Evolutionary conservation across 2,329 filamentous ascomycete species (phyloP), one percentile per base, ranked within the genome.

Genomic region (Exophiala lecanii-corni): DNA sequence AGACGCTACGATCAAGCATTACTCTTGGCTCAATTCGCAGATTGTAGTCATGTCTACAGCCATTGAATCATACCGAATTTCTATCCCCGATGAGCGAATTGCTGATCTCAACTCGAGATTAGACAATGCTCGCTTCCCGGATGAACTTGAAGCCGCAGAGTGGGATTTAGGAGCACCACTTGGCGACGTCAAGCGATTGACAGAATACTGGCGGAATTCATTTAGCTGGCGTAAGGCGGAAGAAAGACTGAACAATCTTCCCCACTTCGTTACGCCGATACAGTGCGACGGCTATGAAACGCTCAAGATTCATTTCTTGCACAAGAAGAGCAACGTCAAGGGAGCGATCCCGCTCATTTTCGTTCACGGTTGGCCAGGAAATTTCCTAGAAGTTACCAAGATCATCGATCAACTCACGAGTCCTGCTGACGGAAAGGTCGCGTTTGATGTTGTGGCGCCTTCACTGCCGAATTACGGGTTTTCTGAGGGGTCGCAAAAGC

Each of bases 361-460:
- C 31, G 43, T 54, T 26, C 51, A 54, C 31, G 45, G 49, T 28
- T 54, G 51, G 51, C 51, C 51, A 2, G 49, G 51, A 5, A 49
- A 47, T 19, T 54, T 51, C 17, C 45, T 51, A 13, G 51, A 54
- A 45, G 49, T 43, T 41, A 37, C 50, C 26, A 55, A 54, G 36
- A 43, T 66, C 66, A 25, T 79, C 75, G 18, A 76, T 81, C 47
- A 28, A 16, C 36, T 49, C 7, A 57, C 55, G 18, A 32, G 38
- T n/a, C 23, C 43, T 15, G 20, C 10, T 9, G 39, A 42, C 5
- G 39, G 23, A 10, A 15, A 31, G 9, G 32, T 42, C 13, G 39
- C 43, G 26, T 38, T 40, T 41, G 25, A 41, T 39, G 36, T 47
- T 12, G 45, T 47, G 5, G 18, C 67, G 18, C 41, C 44, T n/a